Evolutionary conservation across 1,284 basidiomycete genomes (phyloP).

Genomic region (Ceratobasidium sp.): DNA sequence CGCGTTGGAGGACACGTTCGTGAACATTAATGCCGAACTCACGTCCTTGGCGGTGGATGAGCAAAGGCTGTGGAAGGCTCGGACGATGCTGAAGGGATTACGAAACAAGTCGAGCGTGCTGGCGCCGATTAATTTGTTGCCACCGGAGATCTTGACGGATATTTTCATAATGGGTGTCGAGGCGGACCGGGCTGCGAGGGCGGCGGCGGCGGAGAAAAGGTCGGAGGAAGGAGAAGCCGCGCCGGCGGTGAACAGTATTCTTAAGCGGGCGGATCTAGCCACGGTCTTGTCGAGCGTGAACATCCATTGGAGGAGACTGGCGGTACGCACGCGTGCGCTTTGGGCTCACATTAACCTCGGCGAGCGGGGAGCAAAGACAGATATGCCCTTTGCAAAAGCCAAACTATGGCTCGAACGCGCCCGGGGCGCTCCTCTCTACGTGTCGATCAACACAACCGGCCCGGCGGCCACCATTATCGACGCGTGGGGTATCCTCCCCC

Average conservation of each 20-base stretch:
- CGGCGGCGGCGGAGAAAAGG: neutral
- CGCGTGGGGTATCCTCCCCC: constrained; percentile 33
- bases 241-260: neutral
- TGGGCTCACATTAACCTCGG: constrained; percentile 28
- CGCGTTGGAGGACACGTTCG: constrained; percentile 22
- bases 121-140: constrained; percentile 22
- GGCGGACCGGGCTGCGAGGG: neutral
- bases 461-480: constrained; percentile 20
- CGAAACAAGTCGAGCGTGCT: constrained; percentile 23
- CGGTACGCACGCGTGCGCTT: constrained; percentile 23
- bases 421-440: constrained; percentile 17
- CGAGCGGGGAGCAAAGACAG: constrained; percentile 16
- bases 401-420: constrained; percentile 33
- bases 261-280: constrained; percentile 19
- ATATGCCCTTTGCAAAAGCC: constrained; percentile 15
- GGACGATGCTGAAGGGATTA: constrained; percentile 16
- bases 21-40: constrained; percentile 17
- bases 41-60: constrained; percentile 7
- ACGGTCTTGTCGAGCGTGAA: constrained; percentile 36
- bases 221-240: neutral
- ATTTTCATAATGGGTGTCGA: constrained; percentile 31
- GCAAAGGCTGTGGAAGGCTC: constrained; percentile 21
- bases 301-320: constrained; percentile 18
- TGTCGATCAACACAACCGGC: constrained; percentile 31
- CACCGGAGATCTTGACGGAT: constrained; percentile 25